Conservation (phyloP, 1,284 basidiomycete species). For the Cutaneotrichosporon sp. region DNA sequence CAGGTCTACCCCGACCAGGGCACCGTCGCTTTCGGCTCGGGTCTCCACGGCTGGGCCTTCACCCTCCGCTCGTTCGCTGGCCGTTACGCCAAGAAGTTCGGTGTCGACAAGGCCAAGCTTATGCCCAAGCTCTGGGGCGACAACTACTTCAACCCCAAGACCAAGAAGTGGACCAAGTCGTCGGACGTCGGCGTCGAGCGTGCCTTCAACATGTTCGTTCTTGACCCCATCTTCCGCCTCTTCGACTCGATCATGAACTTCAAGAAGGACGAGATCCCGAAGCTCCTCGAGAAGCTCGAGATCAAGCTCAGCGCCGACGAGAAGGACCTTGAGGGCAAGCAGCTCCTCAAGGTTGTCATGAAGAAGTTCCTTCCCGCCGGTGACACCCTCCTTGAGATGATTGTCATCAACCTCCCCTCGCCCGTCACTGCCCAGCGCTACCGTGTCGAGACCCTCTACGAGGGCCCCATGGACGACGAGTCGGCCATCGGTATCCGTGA, state of each 20-base stretch:
- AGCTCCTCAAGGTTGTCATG: conserved; percentile 97
- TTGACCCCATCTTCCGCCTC: conserved; percentile 98
- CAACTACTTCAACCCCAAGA: conserved; percentile 98
- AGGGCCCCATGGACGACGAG: conserved; percentile 99
- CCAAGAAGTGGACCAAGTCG: conserved; percentile 94
- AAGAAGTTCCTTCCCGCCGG: conserved; percentile 99
- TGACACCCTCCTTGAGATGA: conserved; percentile 99
- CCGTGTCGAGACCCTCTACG: conserved; percentile 99
- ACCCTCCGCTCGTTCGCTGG: conserved; percentile 95
- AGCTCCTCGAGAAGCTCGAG: conserved; percentile 96
- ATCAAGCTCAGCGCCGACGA: conserved; percentile 87
- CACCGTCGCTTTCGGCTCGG: conserved; percentile 98
- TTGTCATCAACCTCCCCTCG: conserved; percentile 98
- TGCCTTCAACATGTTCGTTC: conserved; percentile 93
- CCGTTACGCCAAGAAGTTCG: conserved; percentile 98
- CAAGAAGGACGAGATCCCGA: conserved; percentile 86
- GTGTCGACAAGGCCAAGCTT: conserved; percentile 98
- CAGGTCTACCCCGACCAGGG: conserved; percentile 99
- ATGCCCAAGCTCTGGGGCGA: conserved; percentile 99
- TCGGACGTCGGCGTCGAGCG: conserved; percentile 83
- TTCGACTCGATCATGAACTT: conserved; percentile 99
- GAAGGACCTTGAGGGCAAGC: conserved; percentile 93
- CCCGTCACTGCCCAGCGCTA: conserved; percentile 96
- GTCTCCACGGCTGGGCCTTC: conserved; percentile 99
- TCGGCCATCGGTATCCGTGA: conserved; percentile 98